Percentiles rank a stretch among this genome's conserved stretches.
These are phyloP conservation scores for Mycena rebaudengoi DNA, from an alignment of 768 basidiomycete genomes.

Conservation along the genomic window DNA sequence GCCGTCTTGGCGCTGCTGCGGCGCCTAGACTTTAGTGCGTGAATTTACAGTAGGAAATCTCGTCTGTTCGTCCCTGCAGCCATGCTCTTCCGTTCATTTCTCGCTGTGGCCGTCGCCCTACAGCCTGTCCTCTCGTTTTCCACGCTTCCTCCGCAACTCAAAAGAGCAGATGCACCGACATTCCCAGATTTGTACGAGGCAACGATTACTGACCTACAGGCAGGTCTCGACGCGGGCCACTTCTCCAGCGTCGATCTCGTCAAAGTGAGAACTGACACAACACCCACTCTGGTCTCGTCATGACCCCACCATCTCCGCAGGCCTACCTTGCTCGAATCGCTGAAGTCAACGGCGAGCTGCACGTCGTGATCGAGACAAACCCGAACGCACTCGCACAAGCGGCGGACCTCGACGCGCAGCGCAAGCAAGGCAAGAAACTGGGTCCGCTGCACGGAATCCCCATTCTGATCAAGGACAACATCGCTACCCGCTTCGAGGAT, in stretches of 20 bases:
- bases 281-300: background rate
- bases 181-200: conserved; percentile 71
- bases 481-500: conserved; percentile 17
- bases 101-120: background rate
- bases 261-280: conserved; percentile 57
- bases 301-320: conserved; percentile 38
- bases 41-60: no score
- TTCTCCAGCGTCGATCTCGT: conserved; percentile 72
- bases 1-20: no score
- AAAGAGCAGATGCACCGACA: background rate
- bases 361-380: conserved; percentile 67
- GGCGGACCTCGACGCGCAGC: conserved; percentile 55
- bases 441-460: conserved; percentile 64
- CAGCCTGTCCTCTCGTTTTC: background rate
- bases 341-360: conserved; percentile 69
- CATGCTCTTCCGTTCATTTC: conserved; percentile 3
- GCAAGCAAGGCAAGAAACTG: conserved; percentile 50
- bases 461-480: conserved; percentile 54
- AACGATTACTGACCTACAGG: conserved; percentile 61
- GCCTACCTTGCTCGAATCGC: conserved; percentile 75
- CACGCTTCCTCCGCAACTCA: no score
- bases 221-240: conserved; percentile 54
- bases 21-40: no score
- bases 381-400: conserved; percentile 61
- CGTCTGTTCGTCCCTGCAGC: no score